Base-by-base conservation (phyloP, 345 rosid species). In the Eucalyptus globulus region DNA sequence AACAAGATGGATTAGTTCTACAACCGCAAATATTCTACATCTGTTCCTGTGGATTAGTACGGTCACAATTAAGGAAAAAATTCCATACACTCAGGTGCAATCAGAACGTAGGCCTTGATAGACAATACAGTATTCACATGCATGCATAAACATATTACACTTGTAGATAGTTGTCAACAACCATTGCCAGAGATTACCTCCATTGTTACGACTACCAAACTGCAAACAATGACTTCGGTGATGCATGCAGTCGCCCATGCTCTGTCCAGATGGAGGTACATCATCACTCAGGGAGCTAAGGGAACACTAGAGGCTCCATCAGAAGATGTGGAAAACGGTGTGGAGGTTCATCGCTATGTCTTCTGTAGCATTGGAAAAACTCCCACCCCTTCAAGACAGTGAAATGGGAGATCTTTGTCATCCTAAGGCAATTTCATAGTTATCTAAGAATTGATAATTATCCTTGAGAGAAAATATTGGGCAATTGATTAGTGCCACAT, bases 301-400 rank as follows among this genome's bases (percentile, higher is more conserved):
- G 13, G 62, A 56, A 56, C 13, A 24, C 62, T 56, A 56, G 62
- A 56, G 27, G 62, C 12, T 56, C 29, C 29, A 56, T 56, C 27
- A 56, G 1, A 86, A 91, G 88, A 91, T 87, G 91, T 91, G 87
- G 90, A 62, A 85, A 24, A 91, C 91, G 72, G 94, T 91, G 47
- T 95, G 94, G 72, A 93, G 93, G 87, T 91, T 93, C 88, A 92
- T 95, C 89, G 87, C 83, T 69, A 89, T 86, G 89, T 94, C 93
- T 51, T 95, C 96, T 89, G 91, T 80, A 87, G 91, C 54, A 53
- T 53, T 2, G 19, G 8, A 53, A 53, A 53, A 53, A 19, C 56
- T 53, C 56, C 10, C 24, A 53, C 40, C 87, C 91, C 93, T 90
- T 51, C 91, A 62, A 62, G 94, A 93, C 89, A 93, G 91, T 69